These are phyloP conservation scores for Nyctanthes arbortristis DNA, from an alignment of 257 asterid genomes.

Conservation along the genomic window DNA sequence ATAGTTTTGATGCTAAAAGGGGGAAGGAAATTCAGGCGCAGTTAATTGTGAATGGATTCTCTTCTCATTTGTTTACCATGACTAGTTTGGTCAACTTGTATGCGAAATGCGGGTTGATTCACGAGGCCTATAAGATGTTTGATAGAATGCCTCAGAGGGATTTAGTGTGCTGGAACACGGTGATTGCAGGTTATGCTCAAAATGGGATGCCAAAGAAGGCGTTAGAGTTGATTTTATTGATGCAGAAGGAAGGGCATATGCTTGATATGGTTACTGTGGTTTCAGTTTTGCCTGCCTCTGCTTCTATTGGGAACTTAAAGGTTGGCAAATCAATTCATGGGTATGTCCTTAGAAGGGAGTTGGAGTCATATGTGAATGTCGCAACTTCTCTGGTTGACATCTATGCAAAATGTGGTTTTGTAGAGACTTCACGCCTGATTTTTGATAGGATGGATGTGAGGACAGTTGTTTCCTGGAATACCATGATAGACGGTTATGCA, in stretches of 20 bases:
- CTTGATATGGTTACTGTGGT: constrained; percentile 74
- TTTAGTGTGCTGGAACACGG: constrained; percentile 78
- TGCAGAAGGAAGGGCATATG: constrained; percentile 52
- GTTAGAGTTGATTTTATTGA: constrained; percentile 42
- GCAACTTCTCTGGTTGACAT: constrained; percentile 74
- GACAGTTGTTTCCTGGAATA: constrained; percentile 85
- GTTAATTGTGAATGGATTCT: constrained; percentile 62
- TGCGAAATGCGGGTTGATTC: constrained; percentile 60
- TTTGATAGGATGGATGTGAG: constrained; percentile 62
- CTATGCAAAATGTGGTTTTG: constrained; percentile 79
- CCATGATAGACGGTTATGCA: constrained; percentile 84
- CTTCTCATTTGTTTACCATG: constrained; percentile 55
- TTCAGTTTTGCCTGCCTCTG: constrained; percentile 69
- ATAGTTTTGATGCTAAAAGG: constrained; percentile 40
- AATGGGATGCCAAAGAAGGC: constrained; percentile 67
- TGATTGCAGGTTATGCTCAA: constrained; percentile 66
- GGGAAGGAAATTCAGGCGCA: constrained; percentile 86
- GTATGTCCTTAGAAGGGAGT: constrained; percentile 42
- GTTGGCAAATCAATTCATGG: constrained; percentile 69
- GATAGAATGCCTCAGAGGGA: constrained; percentile 85
- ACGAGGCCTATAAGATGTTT: constrained; percentile 73
- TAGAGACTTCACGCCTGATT: constrained; percentile 42
- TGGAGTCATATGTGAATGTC: constrained; percentile 61
- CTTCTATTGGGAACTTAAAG: constrained; percentile 43
- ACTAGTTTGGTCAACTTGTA: constrained; percentile 62